Evolutionary conservation across 2,329 filamentous ascomycete genomes (phyloP).

Genomic region (Alternaria longipes): DNA sequence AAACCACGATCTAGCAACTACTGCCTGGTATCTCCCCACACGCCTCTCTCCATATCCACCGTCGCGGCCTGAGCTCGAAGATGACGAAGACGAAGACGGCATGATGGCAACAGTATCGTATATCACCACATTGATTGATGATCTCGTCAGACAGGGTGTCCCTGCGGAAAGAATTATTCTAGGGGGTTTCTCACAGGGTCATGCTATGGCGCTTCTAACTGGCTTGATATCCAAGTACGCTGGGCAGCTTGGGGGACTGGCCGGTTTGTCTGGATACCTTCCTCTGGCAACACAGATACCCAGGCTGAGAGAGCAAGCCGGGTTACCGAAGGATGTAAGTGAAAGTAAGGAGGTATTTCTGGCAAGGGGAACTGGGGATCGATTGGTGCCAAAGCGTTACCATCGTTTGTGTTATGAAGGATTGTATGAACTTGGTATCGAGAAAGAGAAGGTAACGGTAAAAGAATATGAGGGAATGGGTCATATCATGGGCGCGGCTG

Average conservation of each 20-base stretch:
- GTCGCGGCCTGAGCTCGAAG: slow-evolving; percentile 55
- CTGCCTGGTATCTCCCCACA: slow-evolving; percentile 59
- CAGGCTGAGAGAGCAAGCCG: slow-evolving; percentile 50
- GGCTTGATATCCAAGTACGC: slow-evolving; percentile 54
- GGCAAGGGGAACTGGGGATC: slow-evolving; percentile 58
- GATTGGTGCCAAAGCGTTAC: slow-evolving; percentile 57
- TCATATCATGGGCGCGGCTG: slow-evolving; percentile 53
- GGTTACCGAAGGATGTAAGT: slow-evolving; percentile 44
- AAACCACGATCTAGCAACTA: slow-evolving; percentile 57
- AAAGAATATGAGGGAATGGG: slow-evolving; percentile 61
- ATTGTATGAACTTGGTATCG: slow-evolving; percentile 52
- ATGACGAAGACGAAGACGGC: slow-evolving; percentile 58
- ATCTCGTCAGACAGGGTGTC: slow-evolving; percentile 53
- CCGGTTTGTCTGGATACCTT: slow-evolving; percentile 59
- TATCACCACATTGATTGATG: slow-evolving; percentile 55
- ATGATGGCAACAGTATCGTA: slow-evolving; percentile 54
- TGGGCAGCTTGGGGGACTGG: slow-evolving; percentile 54
- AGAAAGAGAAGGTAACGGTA: slow-evolving; percentile 50
- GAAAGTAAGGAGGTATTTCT: slow-evolving; percentile 56
- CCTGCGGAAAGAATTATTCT: slow-evolving; percentile 56
- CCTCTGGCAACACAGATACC: slow-evolving; percentile 54
- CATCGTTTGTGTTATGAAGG: slow-evolving; percentile 55
- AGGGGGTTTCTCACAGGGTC: slow-evolving; percentile 61
- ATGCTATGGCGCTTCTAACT: slow-evolving; percentile 56
- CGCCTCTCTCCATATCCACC: slow-evolving; percentile 52